Conservation (phyloP, 306 rosid species). For the Cucurbita maxima region DNA sequence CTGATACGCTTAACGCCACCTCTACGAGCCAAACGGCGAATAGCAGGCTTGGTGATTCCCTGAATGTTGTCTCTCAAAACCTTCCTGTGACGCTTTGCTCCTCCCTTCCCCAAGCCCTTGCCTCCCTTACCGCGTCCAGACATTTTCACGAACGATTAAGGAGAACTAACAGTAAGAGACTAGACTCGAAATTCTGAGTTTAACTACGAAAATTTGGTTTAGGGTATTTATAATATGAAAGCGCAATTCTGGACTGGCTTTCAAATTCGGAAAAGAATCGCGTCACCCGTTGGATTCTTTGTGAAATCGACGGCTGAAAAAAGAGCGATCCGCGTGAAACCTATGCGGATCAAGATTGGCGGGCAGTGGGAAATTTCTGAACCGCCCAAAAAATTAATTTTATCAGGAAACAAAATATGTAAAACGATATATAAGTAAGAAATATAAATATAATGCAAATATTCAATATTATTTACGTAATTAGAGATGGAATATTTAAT, state of each 20-base stretch:
- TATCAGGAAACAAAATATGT: too few species aligned
- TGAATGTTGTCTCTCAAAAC: slow-evolving; percentile 15
- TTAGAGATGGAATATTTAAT: too few species aligned
- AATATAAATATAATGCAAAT: too few species aligned
- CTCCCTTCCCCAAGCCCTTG: slow-evolving; percentile 23
- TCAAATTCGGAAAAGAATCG: neutral
- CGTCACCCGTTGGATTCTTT: neutral
- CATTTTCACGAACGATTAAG: neutral
- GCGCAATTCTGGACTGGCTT: neutral
- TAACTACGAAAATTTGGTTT: neutral
- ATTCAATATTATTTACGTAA: too few species aligned
- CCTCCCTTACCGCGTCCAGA: slow-evolving; percentile 25
- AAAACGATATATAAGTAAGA: too few species aligned
- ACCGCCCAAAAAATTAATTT: too few species aligned
- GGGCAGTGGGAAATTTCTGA: neutral
- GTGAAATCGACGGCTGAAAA: neutral
- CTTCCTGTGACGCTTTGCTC: slow-evolving; percentile 19
- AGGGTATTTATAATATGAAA: neutral
- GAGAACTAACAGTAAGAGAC: neutral
- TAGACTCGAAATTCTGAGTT: too few species aligned
- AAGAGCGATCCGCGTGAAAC: neutral
- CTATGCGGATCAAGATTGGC: neutral
- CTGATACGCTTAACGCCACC: slow-evolving; percentile 24
- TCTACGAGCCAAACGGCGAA: slow-evolving; percentile 22
- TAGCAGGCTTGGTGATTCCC: slow-evolving; percentile 21